Evolutionary conservation across 441 rosid genomes (phyloP), one percentile per base, ranked within the genome.

Genomic region (Brassica hybrid): DNA sequence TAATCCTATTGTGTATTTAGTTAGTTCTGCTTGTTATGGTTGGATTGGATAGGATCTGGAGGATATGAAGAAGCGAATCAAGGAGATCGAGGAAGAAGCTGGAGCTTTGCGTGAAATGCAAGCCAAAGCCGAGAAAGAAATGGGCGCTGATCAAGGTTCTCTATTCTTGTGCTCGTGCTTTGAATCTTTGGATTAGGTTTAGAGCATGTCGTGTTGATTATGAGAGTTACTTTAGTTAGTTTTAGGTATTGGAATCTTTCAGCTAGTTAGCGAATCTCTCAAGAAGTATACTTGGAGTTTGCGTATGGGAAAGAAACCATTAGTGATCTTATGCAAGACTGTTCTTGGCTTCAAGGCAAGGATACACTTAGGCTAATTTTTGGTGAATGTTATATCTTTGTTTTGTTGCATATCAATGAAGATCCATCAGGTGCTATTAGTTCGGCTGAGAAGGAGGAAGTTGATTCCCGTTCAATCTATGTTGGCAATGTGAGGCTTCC

Each of bases 101-200:
- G 87, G 91, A 11, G 93, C 95, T 77, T 88, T 90, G 59, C 95
- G 95, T 34, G 93, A 90, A 73, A 86, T 90, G 93, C 95, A 90
- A 82, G 91, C 95, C 68, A 90, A 90, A 75, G 93, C 88, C 78
- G 95, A 90, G 89, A 89, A 89, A 78, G 95, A 90, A 83, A 89
- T 90, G 95, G 93, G 90, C 23, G 80, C 93, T 80, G 88, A 69
- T 50, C 95, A 88, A 89, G 95, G 95, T 90, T 48, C 62, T 13
- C 70, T 3, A 54, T 2, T 2, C 25, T 17, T 48, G 0, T 17
- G 12, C 6, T 13, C 21, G 7, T 54, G 58, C 21, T 16, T 54
- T 16, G 23, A 34, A 48, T 74, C 12, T 32, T 16, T 54, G 1
- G 32, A 54, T 63, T 59, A 36, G 62, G 62, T 64, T 74, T 1